Base-by-base conservation (phyloP, 2,329 filamentous ascomycete genomes). In the Tolypocladium tundrense region DNA sequence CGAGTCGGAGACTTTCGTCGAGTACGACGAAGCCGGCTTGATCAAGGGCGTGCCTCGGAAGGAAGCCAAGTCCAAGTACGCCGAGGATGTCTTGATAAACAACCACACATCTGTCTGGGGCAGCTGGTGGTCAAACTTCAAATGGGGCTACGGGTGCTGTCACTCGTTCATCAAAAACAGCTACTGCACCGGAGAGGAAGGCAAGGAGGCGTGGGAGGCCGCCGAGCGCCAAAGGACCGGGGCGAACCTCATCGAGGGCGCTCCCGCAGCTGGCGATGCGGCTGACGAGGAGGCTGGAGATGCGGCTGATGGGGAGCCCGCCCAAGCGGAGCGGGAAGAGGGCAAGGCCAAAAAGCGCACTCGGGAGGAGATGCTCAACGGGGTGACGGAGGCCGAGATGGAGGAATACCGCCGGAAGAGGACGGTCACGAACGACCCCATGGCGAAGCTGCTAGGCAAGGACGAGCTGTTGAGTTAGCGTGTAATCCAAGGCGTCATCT, bases 61-160 rank as follows among this genome's bases (percentile, higher is more conserved):
- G 57, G 81, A 82, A 56, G 88, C 87, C 55, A 93, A 89, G 71
- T 96, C 91, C 45, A 97, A 97, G 70, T 99, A 99, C 68, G 75
- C 86, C 5, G 94, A 99, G 69, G 91, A 99, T 67, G 80, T 97
- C 0, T 77, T 88, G 57, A 82, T 88, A 70, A 93, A 96, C 76
- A 99, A 99, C 68, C 94, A 99, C 74, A 91, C 85, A 3, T 87
- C 88, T 0, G 87, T 96, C 3, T 99, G 91, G 90, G 94, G 94
- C 54, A 96, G 91, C 67, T 99, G 94, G 94, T 99, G 94, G 94
- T 84, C 86, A 56, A 86, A 90, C 68, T 97, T 97, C 75, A 83
- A 88, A 72, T 99, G 94, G 94, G 94, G 94, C 1, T 99, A 96
- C 72, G 83, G 89, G 27, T 99, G 94, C 72, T 99, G 94, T 77